Percentiles rank a stretch among this genome's conserved stretches.
phyloP scores from a whole-genome alignment of 305 asterid genomes.

The Ajuga reptans region DNA sequence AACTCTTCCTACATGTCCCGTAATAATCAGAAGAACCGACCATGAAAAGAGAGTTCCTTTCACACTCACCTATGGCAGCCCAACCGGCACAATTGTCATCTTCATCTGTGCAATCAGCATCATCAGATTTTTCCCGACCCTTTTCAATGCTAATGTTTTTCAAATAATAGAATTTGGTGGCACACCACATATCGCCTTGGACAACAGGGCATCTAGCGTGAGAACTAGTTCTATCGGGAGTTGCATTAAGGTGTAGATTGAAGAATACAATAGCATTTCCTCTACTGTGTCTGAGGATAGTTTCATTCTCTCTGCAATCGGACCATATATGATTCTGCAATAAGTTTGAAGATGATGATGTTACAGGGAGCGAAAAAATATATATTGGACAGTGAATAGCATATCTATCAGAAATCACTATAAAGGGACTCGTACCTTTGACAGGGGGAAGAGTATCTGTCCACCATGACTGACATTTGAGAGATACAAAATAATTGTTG shows the following conservation, averaged over 20 bases:
- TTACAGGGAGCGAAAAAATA: constrained; percentile 9
- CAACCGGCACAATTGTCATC: constrained; percentile 70
- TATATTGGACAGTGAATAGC: not conserved
- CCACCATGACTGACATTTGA: constrained; percentile 64
- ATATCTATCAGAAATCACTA: not conserved
- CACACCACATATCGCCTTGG: constrained; percentile 64
- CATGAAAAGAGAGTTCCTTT: constrained; percentile 70
- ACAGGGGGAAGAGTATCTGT: constrained; percentile 58
- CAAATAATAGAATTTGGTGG: constrained; percentile 49
- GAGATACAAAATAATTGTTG: constrained; percentile 70
- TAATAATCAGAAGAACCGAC: constrained; percentile 76
- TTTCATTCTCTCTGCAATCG: constrained; percentile 39
- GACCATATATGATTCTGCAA: constrained; percentile 48
- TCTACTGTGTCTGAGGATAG: constrained; percentile 36
- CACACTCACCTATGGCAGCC: constrained; percentile 86
- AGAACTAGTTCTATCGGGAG: constrained; percentile 52
- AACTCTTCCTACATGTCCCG: constrained; percentile 89
- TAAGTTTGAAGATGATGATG: constrained; percentile 15
- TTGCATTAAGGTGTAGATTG: constrained; percentile 53
- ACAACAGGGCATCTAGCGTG: constrained; percentile 64
- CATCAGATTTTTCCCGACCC: constrained; percentile 19
- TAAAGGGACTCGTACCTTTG: constrained; percentile 40
- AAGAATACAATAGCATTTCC: constrained; percentile 76
- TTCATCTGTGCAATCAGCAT: constrained; percentile 58
- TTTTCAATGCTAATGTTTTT: constrained; percentile 17